phyloP scores from a whole-genome alignment of 2,329 filamentous ascomycete genomes.

The Pseudogymnoascus pannorum region DNA sequence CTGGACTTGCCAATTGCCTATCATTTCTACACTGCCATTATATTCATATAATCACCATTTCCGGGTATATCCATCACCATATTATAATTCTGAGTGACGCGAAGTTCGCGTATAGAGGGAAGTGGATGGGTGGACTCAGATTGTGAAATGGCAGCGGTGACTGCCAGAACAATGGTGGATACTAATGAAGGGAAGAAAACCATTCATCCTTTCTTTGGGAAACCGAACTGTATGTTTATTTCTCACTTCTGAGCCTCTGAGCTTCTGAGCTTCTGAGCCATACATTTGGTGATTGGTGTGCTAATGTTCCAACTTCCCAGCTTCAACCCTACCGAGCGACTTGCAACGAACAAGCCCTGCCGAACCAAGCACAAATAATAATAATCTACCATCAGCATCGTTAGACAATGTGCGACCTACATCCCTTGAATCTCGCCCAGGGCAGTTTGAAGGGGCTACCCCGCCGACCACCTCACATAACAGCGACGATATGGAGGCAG shows the following conservation, averaged over 20 bases:
- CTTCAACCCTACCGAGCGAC: neutral
- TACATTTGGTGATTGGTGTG: neutral
- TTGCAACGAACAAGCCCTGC: neutral
- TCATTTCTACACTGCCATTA: neutral
- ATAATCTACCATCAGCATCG: neutral
- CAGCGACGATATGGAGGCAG: constrained; percentile 20
- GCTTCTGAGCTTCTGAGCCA: neutral
- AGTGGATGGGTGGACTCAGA: constrained; percentile 6
- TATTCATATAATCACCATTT: neutral
- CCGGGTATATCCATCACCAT: neutral
- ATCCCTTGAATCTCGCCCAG: neutral
- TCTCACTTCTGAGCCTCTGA: neutral
- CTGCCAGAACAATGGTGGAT: constrained; percentile 25
- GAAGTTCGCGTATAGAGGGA: constrained; percentile 20
- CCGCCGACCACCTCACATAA: neutral
- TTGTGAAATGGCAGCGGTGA: constrained; percentile 24
- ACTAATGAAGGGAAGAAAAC: constrained; percentile 22
- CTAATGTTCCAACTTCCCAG: neutral
- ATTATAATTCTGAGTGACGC: constrained; percentile 16
- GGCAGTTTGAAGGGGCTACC: neutral
- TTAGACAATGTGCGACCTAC: constrained; percentile 2
- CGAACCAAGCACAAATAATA: neutral
- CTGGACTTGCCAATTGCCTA: neutral
- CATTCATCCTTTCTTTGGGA: constrained; percentile 28
- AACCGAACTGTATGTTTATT: constrained; percentile 22